Evolutionary conservation across 2,329 filamentous ascomycete genomes (phyloP).

Genomic region (Aspergillus neoniger): DNA sequence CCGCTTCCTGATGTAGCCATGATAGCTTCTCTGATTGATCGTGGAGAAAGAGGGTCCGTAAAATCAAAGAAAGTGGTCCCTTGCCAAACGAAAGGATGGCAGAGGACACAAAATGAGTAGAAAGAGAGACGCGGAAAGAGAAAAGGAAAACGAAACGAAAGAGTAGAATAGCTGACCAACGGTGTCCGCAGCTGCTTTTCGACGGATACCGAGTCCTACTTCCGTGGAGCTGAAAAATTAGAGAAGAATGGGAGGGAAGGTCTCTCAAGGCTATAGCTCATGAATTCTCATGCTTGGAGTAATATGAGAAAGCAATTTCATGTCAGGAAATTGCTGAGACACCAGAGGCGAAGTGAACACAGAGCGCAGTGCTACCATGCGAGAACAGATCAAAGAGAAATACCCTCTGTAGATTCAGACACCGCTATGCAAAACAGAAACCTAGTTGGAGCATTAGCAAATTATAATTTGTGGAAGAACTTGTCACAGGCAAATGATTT

Average conservation of each 20-base stretch:
- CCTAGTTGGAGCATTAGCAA: not conserved
- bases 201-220: not conserved
- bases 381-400: not conserved
- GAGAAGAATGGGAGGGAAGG: not conserved
- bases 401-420: not conserved
- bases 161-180: not conserved
- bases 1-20: conserved; percentile 15
- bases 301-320: conserved; percentile 12
- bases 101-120: not conserved
- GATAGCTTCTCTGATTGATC: not conserved
- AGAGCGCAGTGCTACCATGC: not conserved
- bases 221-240: not conserved
- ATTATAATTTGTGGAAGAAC: not conserved
- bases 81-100: not conserved
- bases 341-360: conserved; percentile 1
- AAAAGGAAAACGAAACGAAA: not conserved
- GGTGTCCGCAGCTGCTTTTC: not conserved
- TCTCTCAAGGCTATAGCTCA: not conserved
- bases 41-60: not conserved
- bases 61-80: not conserved
- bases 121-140: not conserved
- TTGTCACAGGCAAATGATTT: not conserved
- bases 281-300: conserved; percentile 13
- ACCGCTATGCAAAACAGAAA: not conserved
- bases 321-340: conserved; percentile 1